Evolutionary conservation across 2,329 filamentous ascomycete genomes (phyloP), one percentile per base, ranked within the genome.

Genomic region (Clonostachys sp.): DNA sequence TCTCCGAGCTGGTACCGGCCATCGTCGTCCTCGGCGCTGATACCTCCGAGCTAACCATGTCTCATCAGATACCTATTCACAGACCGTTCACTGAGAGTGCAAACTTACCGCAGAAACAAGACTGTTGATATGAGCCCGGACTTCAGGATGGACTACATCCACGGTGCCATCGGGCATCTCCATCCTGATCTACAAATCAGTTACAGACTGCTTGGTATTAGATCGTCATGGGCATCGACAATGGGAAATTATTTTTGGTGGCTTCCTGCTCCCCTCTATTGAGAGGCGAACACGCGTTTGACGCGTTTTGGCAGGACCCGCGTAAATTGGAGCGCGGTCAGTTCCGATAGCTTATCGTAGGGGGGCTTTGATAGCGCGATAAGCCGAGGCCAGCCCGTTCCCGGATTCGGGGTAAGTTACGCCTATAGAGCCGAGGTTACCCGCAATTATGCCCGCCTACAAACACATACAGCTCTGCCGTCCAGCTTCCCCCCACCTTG

Each of bases 71-170:
- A 39, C 14, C 7, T 39, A 18, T 42, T 24, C n/a, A 12, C 7
- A 39, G 36, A 30, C 24, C 1, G 24, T 18, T n/a, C 7, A 39
- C 43, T 6, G 34, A 42, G 38, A 24, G 24, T 7, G 36, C 43
- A 56, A 51, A 78, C 87, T 63, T 77, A 95, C 91, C 51, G 94
- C 94, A 61, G 91, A 92, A 53, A 96, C 88, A 34, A 99, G 83
- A 71, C 89, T 95, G 71, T 89, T 92, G 61, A 99, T 85, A 69
- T 96, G 89, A 30, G 91, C 91, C 62, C 91, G 86, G 59, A 96
- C 90, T 72, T 96, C 89, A 40, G 91, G 89, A 64, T 97, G 91
- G 48, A 97, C 87, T 50, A 86, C 75, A 61, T 84, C 81, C 54
- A 66, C 70, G 48, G 65, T 63, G 49, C 65, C 72, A 45, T 81